A percentile compares a stretch with the other conserved stretches of the same genome.
phyloP scores from a whole-genome alignment of 768 basidiomycete species.

The Brasilioporus rufonigricans region DNA sequence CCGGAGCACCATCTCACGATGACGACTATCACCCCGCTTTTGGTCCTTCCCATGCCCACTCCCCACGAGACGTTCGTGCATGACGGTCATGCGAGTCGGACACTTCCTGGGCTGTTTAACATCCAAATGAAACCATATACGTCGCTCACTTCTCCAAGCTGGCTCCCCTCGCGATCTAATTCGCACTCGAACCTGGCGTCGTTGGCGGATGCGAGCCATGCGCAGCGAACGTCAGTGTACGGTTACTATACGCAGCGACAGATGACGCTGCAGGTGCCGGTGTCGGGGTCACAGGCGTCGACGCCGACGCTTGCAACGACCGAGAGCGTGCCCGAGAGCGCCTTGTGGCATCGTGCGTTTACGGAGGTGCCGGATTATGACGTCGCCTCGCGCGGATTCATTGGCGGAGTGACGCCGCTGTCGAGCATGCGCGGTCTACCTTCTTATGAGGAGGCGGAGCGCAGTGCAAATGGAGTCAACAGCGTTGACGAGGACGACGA shows the following conservation, averaged over 20 bases:
- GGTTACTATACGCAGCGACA: not conserved
- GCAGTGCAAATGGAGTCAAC: not conserved
- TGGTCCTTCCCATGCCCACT: conserved; percentile 11
- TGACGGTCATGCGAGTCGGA: conserved; percentile 47
- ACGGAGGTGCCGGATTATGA: conserved; percentile 85
- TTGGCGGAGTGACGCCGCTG: conserved; percentile 88
- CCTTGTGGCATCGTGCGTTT: conserved; percentile 58
- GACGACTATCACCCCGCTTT: not conserved
- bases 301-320: conserved; percentile 2
- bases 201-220: not conserved
- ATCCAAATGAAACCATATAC: conserved; percentile 65
- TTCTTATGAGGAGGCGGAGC: conserved; percentile 74
- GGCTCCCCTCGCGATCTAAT: conserved; percentile 39
- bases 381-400: conserved; percentile 80
- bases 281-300: not conserved
- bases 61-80: conserved; percentile 53
- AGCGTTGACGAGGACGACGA: not conserved
- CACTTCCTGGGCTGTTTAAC: conserved; percentile 50
- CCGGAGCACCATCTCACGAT: conserved; percentile 45
- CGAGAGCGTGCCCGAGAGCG: conserved; percentile 28
- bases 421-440: conserved; percentile 75
- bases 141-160: conserved; percentile 40
- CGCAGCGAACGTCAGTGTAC: conserved; percentile 6
- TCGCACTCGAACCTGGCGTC: conserved; percentile 32
- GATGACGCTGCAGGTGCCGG: not conserved